Percentiles rank a stretch among this genome's conserved stretches.
These are phyloP conservation scores for Helicostylum pulchrum DNA, from an alignment of 192 early-diverging fungal genomes.

Conservation along the genomic window DNA sequence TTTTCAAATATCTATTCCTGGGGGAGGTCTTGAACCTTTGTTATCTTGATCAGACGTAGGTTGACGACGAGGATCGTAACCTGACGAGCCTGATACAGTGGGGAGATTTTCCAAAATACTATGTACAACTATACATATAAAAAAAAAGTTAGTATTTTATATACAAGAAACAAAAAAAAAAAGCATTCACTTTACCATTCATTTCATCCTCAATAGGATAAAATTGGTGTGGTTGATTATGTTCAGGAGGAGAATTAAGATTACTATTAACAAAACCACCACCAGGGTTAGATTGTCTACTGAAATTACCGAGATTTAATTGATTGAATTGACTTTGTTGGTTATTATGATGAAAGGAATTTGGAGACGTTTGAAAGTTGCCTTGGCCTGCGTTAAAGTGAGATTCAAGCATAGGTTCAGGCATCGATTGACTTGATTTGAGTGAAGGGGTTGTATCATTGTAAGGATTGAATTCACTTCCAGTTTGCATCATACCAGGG, in stretches of 20 bases:
- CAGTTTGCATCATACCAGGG: background rate
- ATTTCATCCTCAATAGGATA: slow-evolving; percentile 4
- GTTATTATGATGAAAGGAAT: no score
- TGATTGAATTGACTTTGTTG: no score
- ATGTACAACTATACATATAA: slow-evolving; percentile 3
- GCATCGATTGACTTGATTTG: background rate
- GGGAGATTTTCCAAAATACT: slow-evolving; percentile 8
- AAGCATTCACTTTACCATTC: background rate
- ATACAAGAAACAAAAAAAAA: no score
- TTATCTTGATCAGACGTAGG: slow-evolving; percentile 12
- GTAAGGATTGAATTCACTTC: slow-evolving; percentile 8
- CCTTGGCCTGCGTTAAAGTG: slow-evolving; percentile 7
- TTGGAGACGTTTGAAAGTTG: background rate
- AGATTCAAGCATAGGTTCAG: slow-evolving; percentile 4
- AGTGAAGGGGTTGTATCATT: background rate
- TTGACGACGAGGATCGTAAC: slow-evolving; percentile 6
- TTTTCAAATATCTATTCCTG: slow-evolving; percentile 7
- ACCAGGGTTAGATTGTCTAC: no score
- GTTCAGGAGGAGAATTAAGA: no score
- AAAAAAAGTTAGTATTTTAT: background rate
- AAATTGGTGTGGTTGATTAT: background rate
- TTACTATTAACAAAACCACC: no score
- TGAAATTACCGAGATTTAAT: no score
- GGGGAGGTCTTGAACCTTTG: slow-evolving; percentile 2
- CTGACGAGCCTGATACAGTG: slow-evolving; percentile 1